Evolutionary conservation across 768 basidiomycete species (phyloP).

Genomic region (Boletellus ananas): DNA sequence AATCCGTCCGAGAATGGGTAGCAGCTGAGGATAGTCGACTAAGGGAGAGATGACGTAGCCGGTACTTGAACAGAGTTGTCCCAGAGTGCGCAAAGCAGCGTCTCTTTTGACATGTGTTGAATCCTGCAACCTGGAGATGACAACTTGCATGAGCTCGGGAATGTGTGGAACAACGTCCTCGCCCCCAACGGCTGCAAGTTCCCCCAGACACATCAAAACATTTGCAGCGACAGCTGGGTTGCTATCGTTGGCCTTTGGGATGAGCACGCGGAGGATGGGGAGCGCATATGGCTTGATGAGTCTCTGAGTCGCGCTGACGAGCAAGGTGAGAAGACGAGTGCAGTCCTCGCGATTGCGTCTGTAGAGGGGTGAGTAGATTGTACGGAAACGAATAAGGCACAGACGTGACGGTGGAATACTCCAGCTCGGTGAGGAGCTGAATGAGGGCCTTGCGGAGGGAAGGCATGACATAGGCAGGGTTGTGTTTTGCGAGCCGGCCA

Average conservation of each 20-base stretch:
- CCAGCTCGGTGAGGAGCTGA: slow-evolving; percentile 92
- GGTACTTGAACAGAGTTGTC: slow-evolving; percentile 93
- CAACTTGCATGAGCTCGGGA: slow-evolving; percentile 83
- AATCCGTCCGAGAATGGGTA: slow-evolving; percentile 82
- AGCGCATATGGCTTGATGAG: slow-evolving; percentile 95
- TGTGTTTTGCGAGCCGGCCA: slow-evolving; percentile 89
- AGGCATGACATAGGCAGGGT: slow-evolving; percentile 99
- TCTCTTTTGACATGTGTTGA: slow-evolving; percentile 86
- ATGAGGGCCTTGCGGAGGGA: slow-evolving; percentile 93
- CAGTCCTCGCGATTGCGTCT: slow-evolving; percentile 90
- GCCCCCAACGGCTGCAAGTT: slow-evolving; percentile 88
- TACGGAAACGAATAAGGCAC: slow-evolving; percentile 32
- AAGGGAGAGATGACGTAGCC: slow-evolving; percentile 92
- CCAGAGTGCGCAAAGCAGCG: slow-evolving; percentile 89
- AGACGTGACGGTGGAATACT: slow-evolving; percentile 87
- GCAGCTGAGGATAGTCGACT: slow-evolving; percentile 84
- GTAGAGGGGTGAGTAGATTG: neutral
- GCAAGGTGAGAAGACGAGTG: slow-evolving; percentile 80
- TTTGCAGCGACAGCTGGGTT: slow-evolving; percentile 89
- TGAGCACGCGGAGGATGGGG: slow-evolving; percentile 88
- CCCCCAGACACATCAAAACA: slow-evolving; percentile 91
- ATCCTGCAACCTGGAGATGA: slow-evolving; percentile 87
- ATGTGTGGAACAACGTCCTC: slow-evolving; percentile 86
- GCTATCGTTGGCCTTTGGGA: slow-evolving; percentile 82
- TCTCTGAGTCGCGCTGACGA: slow-evolving; percentile 88